These are phyloP conservation scores for Pseudogymnoascus destructans DNA, from an alignment of 2,329 filamentous ascomycete genomes.

Conservation along the genomic window DNA sequence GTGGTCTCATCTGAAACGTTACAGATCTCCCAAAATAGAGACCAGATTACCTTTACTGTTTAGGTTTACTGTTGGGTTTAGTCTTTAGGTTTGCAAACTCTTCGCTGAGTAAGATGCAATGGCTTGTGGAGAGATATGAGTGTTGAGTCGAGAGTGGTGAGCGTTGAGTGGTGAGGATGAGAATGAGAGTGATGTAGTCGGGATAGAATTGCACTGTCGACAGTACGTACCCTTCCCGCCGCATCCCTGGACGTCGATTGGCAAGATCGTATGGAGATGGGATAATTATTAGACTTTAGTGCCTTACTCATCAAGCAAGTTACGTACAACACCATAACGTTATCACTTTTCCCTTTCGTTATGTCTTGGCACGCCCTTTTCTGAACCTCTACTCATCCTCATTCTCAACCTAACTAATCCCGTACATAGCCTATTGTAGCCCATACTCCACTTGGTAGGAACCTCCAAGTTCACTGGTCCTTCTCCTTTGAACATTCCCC, in stretches of 20 bases:
- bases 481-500: neutral
- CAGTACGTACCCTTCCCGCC: neutral
- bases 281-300: neutral
- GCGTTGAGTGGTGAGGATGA: neutral
- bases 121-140: neutral
- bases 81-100: neutral
- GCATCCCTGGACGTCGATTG: neutral
- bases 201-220: neutral
- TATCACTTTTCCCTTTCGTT: neutral
- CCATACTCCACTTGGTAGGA: neutral
- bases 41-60: neutral
- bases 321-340: conserved; percentile 4
- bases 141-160: neutral
- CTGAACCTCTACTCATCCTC: neutral
- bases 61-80: neutral
- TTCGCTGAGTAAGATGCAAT: neutral
- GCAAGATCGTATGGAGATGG: neutral
- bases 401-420: neutral
- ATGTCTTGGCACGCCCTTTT: neutral
- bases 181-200: neutral
- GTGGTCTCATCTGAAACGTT: neutral
- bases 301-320: neutral
- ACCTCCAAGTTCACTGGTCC: neutral
- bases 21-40: neutral
- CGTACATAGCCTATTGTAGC: neutral